Evolutionary conservation across 805 yeast genomes (phyloP).

Genomic region (Jamesozyma jinghongensis): DNA sequence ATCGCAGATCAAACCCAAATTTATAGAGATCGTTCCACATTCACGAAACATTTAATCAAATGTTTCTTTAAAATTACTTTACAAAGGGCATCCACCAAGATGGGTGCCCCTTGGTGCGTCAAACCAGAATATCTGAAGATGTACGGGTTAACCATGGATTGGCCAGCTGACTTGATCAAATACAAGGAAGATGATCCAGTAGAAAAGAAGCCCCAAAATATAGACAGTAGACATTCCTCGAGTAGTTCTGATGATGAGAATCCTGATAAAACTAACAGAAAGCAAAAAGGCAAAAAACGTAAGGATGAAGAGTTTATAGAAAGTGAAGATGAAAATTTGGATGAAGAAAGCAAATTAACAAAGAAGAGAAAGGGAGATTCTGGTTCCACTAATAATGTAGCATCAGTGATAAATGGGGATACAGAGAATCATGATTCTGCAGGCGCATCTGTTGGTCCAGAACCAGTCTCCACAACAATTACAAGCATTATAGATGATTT

Average conservation of each 20-base stretch:
- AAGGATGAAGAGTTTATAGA: constrained; percentile 7
- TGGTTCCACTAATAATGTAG: background rate
- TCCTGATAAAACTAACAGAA: background rate
- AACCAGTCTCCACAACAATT: constrained; percentile 5
- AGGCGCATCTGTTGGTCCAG: background rate
- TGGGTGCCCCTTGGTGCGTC: constrained; percentile 96
- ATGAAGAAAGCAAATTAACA: background rate
- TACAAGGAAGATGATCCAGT: constrained; percentile 26
- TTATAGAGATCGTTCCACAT: constrained; percentile 72
- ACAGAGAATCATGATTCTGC: background rate
- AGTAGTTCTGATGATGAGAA: background rate
- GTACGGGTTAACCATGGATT: constrained; percentile 28
- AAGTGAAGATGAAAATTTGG: background rate
- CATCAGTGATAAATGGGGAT: background rate
- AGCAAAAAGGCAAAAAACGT: constrained; percentile 2
- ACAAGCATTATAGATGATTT: constrained; percentile 24
- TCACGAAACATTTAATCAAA: constrained; percentile 83
- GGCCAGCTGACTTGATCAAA: constrained; percentile 27
- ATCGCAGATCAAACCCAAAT: constrained; percentile 68
- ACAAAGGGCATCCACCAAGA: constrained; percentile 65
- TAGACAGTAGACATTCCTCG: no score
- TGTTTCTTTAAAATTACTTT: constrained; percentile 69
- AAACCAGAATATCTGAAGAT: constrained; percentile 48
- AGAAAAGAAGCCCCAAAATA: no score
- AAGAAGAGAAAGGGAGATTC: constrained; percentile 1